Conservation (phyloP, 2,329 filamentous ascomycete genomes). For the Helminthosporium solani region DNA sequence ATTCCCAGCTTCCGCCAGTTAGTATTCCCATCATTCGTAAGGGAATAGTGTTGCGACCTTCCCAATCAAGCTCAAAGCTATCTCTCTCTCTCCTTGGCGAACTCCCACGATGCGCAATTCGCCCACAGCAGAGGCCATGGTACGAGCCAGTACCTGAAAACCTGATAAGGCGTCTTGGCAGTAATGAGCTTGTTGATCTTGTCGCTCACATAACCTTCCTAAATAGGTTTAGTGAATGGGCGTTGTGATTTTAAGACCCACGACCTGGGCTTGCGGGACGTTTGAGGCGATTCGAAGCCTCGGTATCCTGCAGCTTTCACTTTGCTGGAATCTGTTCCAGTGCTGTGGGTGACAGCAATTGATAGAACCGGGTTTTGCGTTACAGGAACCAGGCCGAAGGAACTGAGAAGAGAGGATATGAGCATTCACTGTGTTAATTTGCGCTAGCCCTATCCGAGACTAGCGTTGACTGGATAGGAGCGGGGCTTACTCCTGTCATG, state of each 20-base stretch:
- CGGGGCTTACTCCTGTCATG: neutral
- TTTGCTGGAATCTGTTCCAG: neutral
- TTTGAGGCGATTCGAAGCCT: neutral
- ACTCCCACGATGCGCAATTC: neutral
- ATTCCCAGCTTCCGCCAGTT: neutral
- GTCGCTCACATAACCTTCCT: constrained; percentile 1
- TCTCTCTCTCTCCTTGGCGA: neutral
- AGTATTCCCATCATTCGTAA: neutral
- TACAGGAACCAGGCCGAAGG: neutral
- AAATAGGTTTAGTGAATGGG: neutral
- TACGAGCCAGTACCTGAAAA: neutral
- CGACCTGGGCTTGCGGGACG: neutral
- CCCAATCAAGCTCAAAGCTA: constrained; percentile 2
- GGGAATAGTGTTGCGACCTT: neutral
- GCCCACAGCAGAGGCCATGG: neutral
- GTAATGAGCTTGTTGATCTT: neutral
- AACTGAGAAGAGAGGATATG: neutral
- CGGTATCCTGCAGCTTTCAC: neutral
- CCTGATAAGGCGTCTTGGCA: constrained; percentile 5
- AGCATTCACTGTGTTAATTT: neutral
- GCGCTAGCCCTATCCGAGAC: neutral
- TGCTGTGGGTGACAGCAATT: neutral
- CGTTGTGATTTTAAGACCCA: neutral
- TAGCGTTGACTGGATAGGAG: neutral
- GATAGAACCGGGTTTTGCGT: neutral